Evolutionary conservation across 768 basidiomycete genomes (phyloP), one percentile per base, ranked within the genome.

Genomic region (Auricularia heimuer): DNA sequence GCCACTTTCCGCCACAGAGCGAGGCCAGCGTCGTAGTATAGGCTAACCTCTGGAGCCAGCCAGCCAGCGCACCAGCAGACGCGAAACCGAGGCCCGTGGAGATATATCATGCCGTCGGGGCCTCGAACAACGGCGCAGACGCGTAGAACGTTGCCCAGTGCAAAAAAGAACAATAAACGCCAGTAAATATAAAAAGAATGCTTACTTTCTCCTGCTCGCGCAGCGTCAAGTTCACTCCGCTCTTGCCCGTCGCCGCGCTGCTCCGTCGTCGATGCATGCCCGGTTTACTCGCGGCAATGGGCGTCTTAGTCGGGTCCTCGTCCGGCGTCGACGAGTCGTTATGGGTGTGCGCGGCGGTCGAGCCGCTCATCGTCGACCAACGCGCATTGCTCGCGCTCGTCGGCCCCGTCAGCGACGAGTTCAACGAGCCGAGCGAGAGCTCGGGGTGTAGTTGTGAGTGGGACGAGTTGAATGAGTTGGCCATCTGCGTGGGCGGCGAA

Each of bases 191-290:
- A 45, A 14, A 33, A 80, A 62, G 69, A 14, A 14, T 42, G 39
- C 39, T 42, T 42, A 92, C 96, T 83, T 98, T 96, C 77, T 98
- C 95, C 75, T 99, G 96, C 73, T 98, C 96, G 7, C 94, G 83
- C 14, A 99, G 80, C 0, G 95, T 96, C 69, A 97, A 82, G 16
- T 80, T 77, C 45, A 84, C 76, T 34, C 71, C 76, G 11, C 73
- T 74, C 37, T 76, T 80, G 37, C 29, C 24, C 56, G 56, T 60
- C 16, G 24, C 56, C 24, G 29, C 56, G 56, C 56, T 60, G 29
- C 56, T 60, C 56, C 56, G 56, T 29, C 11, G 11, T 14, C 56
- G 34, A 24, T 60, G 16, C 56, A 60, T 1, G 56, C 56, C 24
- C 18, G 56, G 56, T 29, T 14, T 14, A 2, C 29, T 12, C 29